Evolutionary conservation across 192 early-diverging fungal genomes (phyloP).

Genomic region (Helicostylum pulchrum): DNA sequence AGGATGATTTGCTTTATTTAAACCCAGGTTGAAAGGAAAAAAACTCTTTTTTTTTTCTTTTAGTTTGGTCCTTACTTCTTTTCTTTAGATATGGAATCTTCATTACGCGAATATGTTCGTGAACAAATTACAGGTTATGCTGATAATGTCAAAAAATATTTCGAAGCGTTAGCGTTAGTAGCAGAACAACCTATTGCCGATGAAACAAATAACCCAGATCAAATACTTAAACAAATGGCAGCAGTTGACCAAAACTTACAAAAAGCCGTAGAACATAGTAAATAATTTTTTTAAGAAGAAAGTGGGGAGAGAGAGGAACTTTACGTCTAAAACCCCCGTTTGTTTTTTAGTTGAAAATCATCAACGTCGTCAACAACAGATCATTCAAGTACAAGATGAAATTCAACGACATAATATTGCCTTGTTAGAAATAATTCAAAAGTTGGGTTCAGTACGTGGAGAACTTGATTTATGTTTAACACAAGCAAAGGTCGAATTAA

Average conservation of each 20-base stretch:
- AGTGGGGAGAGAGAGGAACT: too few relatives aligned
- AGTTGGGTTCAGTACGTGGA: conserved; percentile 30
- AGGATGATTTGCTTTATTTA: too few relatives aligned
- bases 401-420: conserved; percentile 44
- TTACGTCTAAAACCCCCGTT: too few relatives aligned
- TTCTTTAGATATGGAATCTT: conserved; percentile 14
- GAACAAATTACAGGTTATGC: conserved; percentile 34
- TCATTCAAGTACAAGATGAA: conserved; percentile 45
- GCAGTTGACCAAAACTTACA: conserved; percentile 42
- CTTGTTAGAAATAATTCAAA: conserved; percentile 38
- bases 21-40: neutral
- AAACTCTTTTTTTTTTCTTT: neutral
- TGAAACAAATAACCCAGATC: conserved; percentile 25
- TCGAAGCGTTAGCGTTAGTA: conserved; percentile 16
- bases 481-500: conserved; percentile 23
- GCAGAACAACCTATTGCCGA: conserved; percentile 26
- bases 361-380: conserved; percentile 43
- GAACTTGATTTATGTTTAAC: conserved; percentile 32
- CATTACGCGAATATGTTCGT: conserved; percentile 35
- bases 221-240: conserved; percentile 39
- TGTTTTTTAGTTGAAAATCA: conserved; percentile 46
- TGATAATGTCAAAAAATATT: conserved; percentile 23
- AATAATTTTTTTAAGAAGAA: neutral
- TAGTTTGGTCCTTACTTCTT: neutral
- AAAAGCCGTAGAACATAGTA: conserved; percentile 49